Evolutionary conservation across 176 grass and related monocot species (phyloP), one percentile per base, ranked within the genome.

Genomic region (Lolium rigidum): DNA sequence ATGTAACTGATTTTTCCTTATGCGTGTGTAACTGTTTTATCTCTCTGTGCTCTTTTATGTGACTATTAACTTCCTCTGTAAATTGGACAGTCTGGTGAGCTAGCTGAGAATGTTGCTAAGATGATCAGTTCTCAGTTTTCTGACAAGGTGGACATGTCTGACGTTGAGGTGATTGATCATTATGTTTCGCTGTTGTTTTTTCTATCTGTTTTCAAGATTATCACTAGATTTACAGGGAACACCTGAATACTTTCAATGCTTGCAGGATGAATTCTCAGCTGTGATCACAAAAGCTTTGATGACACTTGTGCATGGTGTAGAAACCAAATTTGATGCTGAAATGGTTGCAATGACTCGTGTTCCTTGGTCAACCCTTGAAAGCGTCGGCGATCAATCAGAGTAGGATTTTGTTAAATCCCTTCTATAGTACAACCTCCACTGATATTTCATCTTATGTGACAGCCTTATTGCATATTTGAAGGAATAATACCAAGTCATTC

Each of bases 311-410:
- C 94, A 99, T 80, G 97, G 97, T 39, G 80, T 99, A 59, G 97
- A 99, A 90, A 99, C 97, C 60, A 99, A 99, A 86, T 99, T 99
- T 85, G 97, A 99, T 85, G 85, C 89, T 88, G 97, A 99, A 91
- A 99, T 99, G 97, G 77, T 90, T 84, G 86, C 92, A 68, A 99
- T 99, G 97, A 93, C 94, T 25, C 92, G 97, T 50, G 92, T 99
- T 84, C 94, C 97, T 67, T 99, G 94, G 94, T 85, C 94, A n/a
- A 99, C 81, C 63, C 90, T 99, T 54, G 97, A 99, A 88, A 97
- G 97, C 62, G 97, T 99, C 49, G 97, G 97, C 54, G 97, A 99
- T 57, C 97, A 99, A 87, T 99, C 97, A 70, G 97, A 94, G 97
- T 99, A 96, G 14, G 87, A 78, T 89, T 43, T 81, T 76, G n/a